Conservation (phyloP, 306 rosid genomes). For the Quercus variabilis region DNA sequence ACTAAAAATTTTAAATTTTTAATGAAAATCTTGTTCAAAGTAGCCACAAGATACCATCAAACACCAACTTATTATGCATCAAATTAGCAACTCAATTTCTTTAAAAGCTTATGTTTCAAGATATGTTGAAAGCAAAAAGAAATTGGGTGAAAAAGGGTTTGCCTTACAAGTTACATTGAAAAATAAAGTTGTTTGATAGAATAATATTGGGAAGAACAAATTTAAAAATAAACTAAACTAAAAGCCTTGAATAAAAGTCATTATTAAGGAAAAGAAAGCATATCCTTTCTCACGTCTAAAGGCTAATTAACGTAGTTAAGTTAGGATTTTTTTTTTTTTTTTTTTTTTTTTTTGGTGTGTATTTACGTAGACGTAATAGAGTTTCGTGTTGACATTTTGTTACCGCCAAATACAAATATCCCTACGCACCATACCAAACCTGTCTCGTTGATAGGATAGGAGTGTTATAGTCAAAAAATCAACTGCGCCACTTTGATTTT, state of each 20-base stretch:
- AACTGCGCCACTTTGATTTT: background rate
- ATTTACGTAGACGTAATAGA: background rate
- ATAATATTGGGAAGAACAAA: no score
- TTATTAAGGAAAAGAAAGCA: background rate
- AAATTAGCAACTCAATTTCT: no score
- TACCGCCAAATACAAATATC: background rate
- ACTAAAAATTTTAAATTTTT: no score
- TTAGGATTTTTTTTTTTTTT: background rate
- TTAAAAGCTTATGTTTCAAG: no score
- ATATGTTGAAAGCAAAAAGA: no score
- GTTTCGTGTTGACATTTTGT: constrained; percentile 19
- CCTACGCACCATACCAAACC: background rate
- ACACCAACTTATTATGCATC: no score
- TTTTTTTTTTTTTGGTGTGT: background rate
- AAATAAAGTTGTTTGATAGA: no score
- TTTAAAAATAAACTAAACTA: background rate
- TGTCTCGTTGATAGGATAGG: background rate
- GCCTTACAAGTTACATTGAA: no score
- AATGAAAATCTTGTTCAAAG: no score
- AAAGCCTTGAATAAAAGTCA: background rate
- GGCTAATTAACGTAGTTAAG: background rate
- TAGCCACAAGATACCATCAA: no score
- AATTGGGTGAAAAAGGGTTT: no score
- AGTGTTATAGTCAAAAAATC: constrained; percentile 6
- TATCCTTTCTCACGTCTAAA: background rate